Conservation (phyloP, 2,329 filamentous ascomycete species). For the Annulohypoxylon truncatum region DNA sequence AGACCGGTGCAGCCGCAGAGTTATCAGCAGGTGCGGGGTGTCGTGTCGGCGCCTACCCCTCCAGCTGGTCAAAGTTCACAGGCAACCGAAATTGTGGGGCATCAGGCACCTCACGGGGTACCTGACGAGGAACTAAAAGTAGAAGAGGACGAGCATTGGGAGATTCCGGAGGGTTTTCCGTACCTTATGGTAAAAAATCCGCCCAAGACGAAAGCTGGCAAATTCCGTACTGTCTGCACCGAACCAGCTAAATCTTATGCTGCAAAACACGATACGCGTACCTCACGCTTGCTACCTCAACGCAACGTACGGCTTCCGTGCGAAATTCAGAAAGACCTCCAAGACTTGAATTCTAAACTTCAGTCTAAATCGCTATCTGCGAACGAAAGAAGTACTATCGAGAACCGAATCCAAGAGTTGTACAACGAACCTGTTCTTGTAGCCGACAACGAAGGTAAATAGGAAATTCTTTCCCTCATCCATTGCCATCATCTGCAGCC, state of each 20-base stretch:
- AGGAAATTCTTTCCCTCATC: not conserved
- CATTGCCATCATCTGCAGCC: not conserved
- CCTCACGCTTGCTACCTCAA: constrained; percentile 9
- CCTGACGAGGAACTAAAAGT: not conserved
- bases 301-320: constrained; percentile 26
- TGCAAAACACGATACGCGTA: constrained; percentile 4
- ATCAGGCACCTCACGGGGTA: not conserved
- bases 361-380: not conserved
- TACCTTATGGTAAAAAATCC: constrained; percentile 20
- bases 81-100: not conserved
- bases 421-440: constrained; percentile 25
- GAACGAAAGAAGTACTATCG: not conserved
- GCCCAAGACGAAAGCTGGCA: constrained; percentile 17
- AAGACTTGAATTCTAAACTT: constrained; percentile 6
- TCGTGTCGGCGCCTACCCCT: not conserved
- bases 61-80: not conserved
- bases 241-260: not conserved
- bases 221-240: not conserved
- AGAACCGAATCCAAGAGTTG: constrained; percentile 14
- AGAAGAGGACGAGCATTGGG: not conserved
- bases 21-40: not conserved
- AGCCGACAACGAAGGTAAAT: constrained; percentile 24
- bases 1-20: not conserved
- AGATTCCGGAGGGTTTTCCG: constrained; percentile 6
- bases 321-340: constrained; percentile 28